Conservation (phyloP, 176 grass and related monocot genomes). For the Luzula sylvatica region DNA sequence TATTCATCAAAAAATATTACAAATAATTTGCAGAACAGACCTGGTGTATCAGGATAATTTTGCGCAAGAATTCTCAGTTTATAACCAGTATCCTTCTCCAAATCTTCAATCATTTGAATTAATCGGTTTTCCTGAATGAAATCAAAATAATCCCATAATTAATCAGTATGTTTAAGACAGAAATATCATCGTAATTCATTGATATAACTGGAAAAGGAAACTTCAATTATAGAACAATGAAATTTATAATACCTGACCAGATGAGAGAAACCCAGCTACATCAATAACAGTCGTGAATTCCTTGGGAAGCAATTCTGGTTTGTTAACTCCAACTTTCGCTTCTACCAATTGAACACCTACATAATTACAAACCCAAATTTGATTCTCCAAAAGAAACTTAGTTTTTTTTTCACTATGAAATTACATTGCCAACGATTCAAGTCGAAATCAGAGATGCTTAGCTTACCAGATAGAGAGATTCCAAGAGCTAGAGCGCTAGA, state of each 20-base stretch:
- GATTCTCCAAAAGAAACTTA: too few species aligned
- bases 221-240: background rate
- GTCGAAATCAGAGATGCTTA: background rate
- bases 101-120: conserved; percentile 60
- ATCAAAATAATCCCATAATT: background rate
- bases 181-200: too few species aligned
- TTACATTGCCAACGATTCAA: conserved; percentile 6
- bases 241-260: conserved; percentile 53
- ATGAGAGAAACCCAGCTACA: conserved; percentile 85
- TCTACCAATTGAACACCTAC: conserved; percentile 45
- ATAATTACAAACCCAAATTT: background rate
- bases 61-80: conserved; percentile 92
- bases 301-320: conserved; percentile 77
- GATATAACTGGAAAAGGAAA: background rate
- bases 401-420: too few species aligned
- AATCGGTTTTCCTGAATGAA: conserved; percentile 52
- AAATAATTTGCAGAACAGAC: conserved; percentile 26
- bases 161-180: background rate
- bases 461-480: conserved; percentile 45
- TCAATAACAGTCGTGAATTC: conserved; percentile 91
- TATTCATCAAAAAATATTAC: background rate
- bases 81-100: conserved; percentile 89
- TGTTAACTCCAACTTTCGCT: conserved; percentile 79
- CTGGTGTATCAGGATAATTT: conserved; percentile 90
- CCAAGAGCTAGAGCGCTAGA: conserved; percentile 35